Conservation (phyloP, 148 eudicot species). For the Dianthus caryophyllus region DNA sequence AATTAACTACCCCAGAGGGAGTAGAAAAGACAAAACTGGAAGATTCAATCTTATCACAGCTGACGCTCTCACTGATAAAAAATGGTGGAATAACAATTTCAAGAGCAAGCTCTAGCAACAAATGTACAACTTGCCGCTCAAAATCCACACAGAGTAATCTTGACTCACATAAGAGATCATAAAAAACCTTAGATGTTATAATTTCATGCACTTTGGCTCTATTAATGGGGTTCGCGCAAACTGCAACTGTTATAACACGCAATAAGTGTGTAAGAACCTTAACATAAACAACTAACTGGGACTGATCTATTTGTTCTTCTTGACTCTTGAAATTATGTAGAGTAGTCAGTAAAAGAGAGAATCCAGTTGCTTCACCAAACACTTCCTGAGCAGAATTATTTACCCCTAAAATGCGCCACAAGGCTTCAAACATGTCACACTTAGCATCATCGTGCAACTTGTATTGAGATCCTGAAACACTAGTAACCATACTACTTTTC, state of each 20-base stretch:
- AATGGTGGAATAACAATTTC: slow-evolving; percentile 89
- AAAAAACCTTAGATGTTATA: slow-evolving; percentile 74
- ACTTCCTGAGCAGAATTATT: slow-evolving; percentile 81
- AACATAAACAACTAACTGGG: slow-evolving; percentile 37
- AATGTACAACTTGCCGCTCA: slow-evolving; percentile 92
- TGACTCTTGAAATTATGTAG: slow-evolving; percentile 78
- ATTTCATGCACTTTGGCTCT: slow-evolving; percentile 63
- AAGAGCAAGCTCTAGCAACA: slow-evolving; percentile 85
- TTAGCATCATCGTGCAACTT: slow-evolving; percentile 71
- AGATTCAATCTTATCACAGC: slow-evolving; percentile 35
- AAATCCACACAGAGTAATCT: slow-evolving; percentile 78
- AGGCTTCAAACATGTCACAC: slow-evolving; percentile 86
- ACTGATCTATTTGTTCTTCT: slow-evolving; percentile 39
- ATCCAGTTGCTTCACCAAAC: slow-evolving; percentile 98
- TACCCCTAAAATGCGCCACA: slow-evolving; percentile 88
- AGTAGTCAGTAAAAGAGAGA: slow-evolving; percentile 82
- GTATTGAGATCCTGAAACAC: slow-evolving; percentile 74
- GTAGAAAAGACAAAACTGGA: slow-evolving; percentile 56
- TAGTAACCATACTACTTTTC: slow-evolving; percentile 93
- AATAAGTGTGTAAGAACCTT: slow-evolving; percentile 77
- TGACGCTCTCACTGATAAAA: slow-evolving; percentile 44
- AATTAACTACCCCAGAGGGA: slow-evolving; percentile 58
- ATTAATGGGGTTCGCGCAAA: slow-evolving; percentile 70
- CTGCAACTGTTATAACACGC: slow-evolving; percentile 82
- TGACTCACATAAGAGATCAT: slow-evolving; percentile 82